Percentiles rank a stretch among this genome's conserved stretches.
These are phyloP conservation scores for Eutypa lata DNA, from an alignment of 2,329 filamentous ascomycete genomes.

Conservation along the genomic window DNA sequence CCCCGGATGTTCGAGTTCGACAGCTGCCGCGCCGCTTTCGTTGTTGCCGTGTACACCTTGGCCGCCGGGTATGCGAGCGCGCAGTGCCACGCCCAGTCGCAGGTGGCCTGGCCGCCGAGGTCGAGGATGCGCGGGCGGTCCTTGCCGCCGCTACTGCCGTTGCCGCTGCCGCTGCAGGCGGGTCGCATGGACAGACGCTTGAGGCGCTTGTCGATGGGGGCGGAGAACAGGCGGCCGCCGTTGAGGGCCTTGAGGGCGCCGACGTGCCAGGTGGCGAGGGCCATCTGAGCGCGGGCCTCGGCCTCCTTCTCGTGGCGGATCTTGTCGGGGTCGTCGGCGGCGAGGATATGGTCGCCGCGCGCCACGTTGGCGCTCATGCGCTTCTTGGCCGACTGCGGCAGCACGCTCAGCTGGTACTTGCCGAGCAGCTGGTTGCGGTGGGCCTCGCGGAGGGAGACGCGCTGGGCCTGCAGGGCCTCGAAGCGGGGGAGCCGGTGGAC, in stretches of 20 bases:
- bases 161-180: background rate
- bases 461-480: conserved; percentile 81
- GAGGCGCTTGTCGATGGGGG: conserved; percentile 61
- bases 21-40: conserved; percentile 65
- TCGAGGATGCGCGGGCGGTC: conserved; percentile 72
- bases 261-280: conserved; percentile 58
- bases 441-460: conserved; percentile 67
- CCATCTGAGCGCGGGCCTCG: conserved; percentile 73
- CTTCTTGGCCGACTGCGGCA: conserved; percentile 67
- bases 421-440: conserved; percentile 82
- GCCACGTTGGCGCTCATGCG: conserved; percentile 70
- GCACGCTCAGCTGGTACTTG: conserved; percentile 74
- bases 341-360: conserved; percentile 64
- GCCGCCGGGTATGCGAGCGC: conserved; percentile 81
- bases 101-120: conserved; percentile 77
- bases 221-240: conserved; percentile 61
- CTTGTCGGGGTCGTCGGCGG: conserved; percentile 58
- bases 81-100: conserved; percentile 95
- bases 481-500: conserved; percentile 81
- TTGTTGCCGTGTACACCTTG: conserved; percentile 84
- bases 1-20: conserved; percentile 75
- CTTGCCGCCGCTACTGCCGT: conserved; percentile 36
- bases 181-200: conserved; percentile 42
- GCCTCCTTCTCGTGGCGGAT: conserved; percentile 71
- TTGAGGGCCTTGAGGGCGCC: conserved; percentile 59